A percentile compares a stretch with the other conserved stretches of the same genome.
Evolutionary conservation across 371 early-diverging fungal species (phyloP).

Genomic region (Batkoa obscura): DNA sequence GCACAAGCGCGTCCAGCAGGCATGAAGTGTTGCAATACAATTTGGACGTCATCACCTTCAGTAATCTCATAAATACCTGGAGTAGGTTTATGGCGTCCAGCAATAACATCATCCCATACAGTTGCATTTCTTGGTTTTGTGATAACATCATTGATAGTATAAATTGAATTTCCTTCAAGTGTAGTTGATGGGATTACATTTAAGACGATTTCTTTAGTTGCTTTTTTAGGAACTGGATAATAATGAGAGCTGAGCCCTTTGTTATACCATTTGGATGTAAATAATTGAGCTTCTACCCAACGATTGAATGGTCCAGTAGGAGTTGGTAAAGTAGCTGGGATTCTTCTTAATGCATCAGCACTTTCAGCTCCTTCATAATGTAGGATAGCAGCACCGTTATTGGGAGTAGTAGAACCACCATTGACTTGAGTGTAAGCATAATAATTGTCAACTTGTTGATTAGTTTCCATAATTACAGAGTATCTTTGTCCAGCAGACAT

Average conservation of each 20-base stretch:
- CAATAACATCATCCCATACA: not conserved
- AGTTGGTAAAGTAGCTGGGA: not conserved
- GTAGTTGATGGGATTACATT: no score
- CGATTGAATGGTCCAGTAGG: no score
- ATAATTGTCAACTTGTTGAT: conserved; percentile 15
- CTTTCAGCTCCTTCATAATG: conserved; percentile 14
- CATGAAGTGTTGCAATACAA: not conserved
- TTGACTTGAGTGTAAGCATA: conserved; percentile 14
- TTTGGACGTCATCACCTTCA: not conserved
- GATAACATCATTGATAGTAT: not conserved
- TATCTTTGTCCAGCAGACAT: conserved; percentile 19
- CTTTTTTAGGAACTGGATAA: no score
- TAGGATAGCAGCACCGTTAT: conserved; percentile 12
- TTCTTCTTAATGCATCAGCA: no score
- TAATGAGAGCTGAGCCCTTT: no score
- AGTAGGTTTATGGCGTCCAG: not conserved
- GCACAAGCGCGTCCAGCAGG: not conserved
- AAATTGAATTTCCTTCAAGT: not conserved
- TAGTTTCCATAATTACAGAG: conserved; percentile 16
- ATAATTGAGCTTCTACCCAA: not conserved
- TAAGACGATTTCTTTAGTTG: no score
- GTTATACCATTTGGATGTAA: not conserved
- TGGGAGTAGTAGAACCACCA: conserved; percentile 7
- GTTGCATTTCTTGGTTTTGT: not conserved
- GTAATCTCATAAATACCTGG: not conserved